phyloP scores from a whole-genome alignment of 2,329 filamentous ascomycete species.

The Aspergillus sojae region DNA sequence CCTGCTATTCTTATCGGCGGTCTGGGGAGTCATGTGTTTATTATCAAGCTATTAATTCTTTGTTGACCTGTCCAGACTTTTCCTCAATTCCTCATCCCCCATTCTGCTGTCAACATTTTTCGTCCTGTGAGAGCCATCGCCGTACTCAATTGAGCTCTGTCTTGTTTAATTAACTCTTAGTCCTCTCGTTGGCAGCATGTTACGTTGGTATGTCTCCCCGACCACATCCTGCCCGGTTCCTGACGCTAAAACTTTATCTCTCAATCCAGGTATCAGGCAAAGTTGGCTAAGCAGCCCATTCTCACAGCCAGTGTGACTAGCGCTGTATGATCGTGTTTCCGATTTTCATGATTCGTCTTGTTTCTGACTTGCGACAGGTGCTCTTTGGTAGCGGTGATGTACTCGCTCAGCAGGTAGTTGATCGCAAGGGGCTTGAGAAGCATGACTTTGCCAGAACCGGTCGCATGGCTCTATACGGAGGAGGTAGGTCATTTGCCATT shows the following conservation, averaged over 20 bases:
- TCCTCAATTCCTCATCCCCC: conserved; percentile 1
- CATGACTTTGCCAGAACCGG: conserved; percentile 65
- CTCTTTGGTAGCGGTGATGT: conserved; percentile 92
- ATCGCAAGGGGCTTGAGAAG: conserved; percentile 73
- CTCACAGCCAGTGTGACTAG: conserved; percentile 91
- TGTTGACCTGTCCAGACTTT: neutral
- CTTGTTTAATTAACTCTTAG: conserved; percentile 1
- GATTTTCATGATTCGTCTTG: neutral
- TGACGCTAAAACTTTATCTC: conserved; percentile 20
- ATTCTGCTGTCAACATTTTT: neutral
- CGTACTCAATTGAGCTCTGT: neutral
- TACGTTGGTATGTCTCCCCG: conserved; percentile 37
- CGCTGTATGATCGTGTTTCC: conserved; percentile 52
- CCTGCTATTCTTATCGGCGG: conserved; percentile 26
- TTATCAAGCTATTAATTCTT: conserved; percentile 12
- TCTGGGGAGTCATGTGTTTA: conserved; percentile 17
- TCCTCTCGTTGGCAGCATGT: conserved; percentile 28
- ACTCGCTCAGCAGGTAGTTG: conserved; percentile 87
- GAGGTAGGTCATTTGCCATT: conserved; percentile 38
- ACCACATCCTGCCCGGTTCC: conserved; percentile 3
- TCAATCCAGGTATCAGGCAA: conserved; percentile 75
- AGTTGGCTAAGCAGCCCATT: conserved; percentile 77
- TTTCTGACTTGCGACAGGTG: conserved; percentile 51
- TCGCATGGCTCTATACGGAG: conserved; percentile 53
- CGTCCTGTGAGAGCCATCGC: neutral